Conservation (phyloP, 1,139 yeast species). For the Hemisphaericaspora subhashii region DNA sequence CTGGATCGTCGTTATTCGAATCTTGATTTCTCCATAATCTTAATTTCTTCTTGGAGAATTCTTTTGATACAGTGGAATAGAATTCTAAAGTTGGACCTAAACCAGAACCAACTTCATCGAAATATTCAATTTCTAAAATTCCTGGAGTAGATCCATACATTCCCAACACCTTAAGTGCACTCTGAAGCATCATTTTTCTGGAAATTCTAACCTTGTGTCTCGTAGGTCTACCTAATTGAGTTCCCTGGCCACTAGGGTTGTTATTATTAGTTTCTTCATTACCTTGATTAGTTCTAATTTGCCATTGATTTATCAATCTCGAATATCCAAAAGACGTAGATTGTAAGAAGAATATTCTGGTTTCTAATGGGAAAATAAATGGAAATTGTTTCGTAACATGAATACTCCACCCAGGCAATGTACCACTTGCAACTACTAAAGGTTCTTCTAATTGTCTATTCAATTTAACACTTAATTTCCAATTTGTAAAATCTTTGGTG, state of each 20-base stretch:
- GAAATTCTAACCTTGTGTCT: conserved; percentile 82
- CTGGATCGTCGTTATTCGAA: conserved; percentile 21
- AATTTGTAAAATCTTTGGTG: conserved; percentile 60
- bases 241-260: conserved; percentile 20
- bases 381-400: conserved; percentile 72
- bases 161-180: conserved; percentile 78
- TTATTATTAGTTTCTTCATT: conserved; percentile 23
- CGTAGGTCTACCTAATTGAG: conserved; percentile 70
- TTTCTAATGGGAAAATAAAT: conserved; percentile 81
- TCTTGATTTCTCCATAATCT: conserved; percentile 68
- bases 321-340: conserved; percentile 93
- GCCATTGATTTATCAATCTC: conserved; percentile 81
- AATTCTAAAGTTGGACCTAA: conserved; percentile 95
- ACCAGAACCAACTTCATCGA: conserved; percentile 94
- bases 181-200: conserved; percentile 67
- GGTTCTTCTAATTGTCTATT: conserved; percentile 91
- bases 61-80: conserved; percentile 77
- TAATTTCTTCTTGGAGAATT: conserved; percentile 56
- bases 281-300: conserved; percentile 49
- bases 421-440: conserved; percentile 81
- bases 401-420: conserved; percentile 84
- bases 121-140: conserved; percentile 82
- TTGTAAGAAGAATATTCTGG: conserved; percentile 75
- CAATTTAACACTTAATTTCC: conserved; percentile 83
- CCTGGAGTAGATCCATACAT: conserved; percentile 80